Base-by-base conservation (phyloP, 305 asterid species). In the Withania somnifera region DNA sequence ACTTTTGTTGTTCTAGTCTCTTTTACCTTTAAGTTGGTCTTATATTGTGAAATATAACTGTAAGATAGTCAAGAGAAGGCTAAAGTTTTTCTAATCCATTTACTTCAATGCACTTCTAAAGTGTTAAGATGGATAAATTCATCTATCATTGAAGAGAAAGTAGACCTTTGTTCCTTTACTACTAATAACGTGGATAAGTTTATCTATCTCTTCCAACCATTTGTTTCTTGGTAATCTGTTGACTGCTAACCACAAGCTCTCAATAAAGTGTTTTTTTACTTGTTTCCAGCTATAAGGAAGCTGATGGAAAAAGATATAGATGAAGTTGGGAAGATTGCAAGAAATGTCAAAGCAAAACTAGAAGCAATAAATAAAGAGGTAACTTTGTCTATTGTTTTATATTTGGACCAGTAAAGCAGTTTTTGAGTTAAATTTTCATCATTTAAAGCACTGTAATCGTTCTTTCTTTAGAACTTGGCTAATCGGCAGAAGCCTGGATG, bases 261-360 rank as follows among this genome's bases (percentile, higher is more conserved):
- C 7, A 73, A 26, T 42, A 22, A 73, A 73, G 1, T 6, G 13
- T 8, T 56, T 10, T 19, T 45, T 45, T 76, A 42, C 73, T 63
- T 82, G 54, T 84, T 61, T 86, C 82, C 92, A 94, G 97, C 92
- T 34, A 93, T 94, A 82, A 91, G 97, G 90, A 93, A 92, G 88
- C 92, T 96, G 81, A 93, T 93, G 97, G 95, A 94, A 85, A 94
- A 92, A 87, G 97, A 93, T 80, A 87, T 93, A 20, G 93, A 94
- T 80, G 97, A 94, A 90, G 98, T 92, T 80, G 94, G 95, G 58
- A 93, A 93, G 89, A 87, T 89, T 83, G 95, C 97, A 24, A 95
- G 97, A 61, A 89, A 82, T 28, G 91, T 93, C 76, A 93, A 94
- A 90, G 84, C 52, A 19, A 94, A 92, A 85, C 82, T 94, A 22